phyloP scores from a whole-genome alignment of 108 stramenopile genomes.

The Cylindrotheca closterium region DNA sequence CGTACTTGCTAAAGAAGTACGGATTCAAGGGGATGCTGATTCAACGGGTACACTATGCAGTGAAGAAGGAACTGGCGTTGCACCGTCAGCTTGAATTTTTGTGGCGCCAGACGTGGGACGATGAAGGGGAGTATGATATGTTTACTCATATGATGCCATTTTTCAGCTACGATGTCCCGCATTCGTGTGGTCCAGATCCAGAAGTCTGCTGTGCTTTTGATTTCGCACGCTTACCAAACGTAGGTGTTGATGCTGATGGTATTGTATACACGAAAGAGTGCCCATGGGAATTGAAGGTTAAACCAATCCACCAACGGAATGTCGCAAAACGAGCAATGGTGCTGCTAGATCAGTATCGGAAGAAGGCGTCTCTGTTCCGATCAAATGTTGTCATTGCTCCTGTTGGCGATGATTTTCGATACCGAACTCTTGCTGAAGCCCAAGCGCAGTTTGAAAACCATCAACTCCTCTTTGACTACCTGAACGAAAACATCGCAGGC shows the following conservation, averaged over 20 bases:
- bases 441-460: conserved; percentile 52
- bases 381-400: conserved; percentile 54
- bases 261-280: conserved; percentile 13
- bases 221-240: conserved; percentile 32
- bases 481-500: conserved; percentile 47
- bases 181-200: conserved; percentile 70
- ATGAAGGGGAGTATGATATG: conserved; percentile 48
- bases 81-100: conserved; percentile 55
- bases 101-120: conserved; percentile 70
- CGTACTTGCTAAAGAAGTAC: conserved; percentile 49
- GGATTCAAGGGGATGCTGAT: conserved; percentile 60
- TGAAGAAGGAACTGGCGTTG: conserved; percentile 65
- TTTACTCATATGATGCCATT: conserved; percentile 68
- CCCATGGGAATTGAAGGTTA: conserved; percentile 44
- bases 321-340: conserved; percentile 42
- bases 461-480: conserved; percentile 55
- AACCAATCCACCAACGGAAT: conserved; percentile 31
- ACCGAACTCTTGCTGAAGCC: conserved; percentile 42
- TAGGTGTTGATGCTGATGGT: background rate
- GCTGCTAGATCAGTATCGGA: conserved; percentile 59
- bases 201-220: conserved; percentile 61
- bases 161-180: conserved; percentile 63
- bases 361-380: conserved; percentile 59
- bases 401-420: conserved; percentile 70
- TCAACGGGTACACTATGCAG: conserved; percentile 69